Percentiles rank a stretch among this genome's conserved stretches.
These are phyloP conservation scores for Apiospora koreana DNA, from an alignment of 2,329 filamentous ascomycete genomes.

Conservation along the genomic window DNA sequence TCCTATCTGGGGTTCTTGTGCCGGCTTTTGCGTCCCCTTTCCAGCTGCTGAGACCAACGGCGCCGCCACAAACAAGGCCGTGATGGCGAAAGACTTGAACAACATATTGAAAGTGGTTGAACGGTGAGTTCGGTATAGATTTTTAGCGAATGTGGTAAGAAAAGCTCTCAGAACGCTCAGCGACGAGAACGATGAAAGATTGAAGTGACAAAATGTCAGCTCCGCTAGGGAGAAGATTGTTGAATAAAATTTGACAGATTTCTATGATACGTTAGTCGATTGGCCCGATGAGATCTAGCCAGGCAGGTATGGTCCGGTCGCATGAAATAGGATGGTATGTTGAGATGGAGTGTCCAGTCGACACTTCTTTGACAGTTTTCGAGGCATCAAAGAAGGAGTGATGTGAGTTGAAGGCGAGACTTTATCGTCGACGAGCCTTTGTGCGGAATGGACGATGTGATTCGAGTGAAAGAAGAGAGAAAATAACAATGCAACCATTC, in stretches of 20 bases:
- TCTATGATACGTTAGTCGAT: background rate
- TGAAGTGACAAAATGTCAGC: constrained; percentile 2
- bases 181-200: constrained; percentile 25
- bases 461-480: background rate
- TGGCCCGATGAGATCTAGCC: background rate
- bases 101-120: constrained; percentile 25
- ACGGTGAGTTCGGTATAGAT: constrained; percentile 11
- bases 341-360: background rate
- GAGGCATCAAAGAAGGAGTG: background rate
- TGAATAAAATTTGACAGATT: background rate
- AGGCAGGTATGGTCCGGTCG: background rate
- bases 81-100: constrained; percentile 25
- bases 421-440: background rate
- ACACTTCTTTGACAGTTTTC: background rate
- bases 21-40: constrained; percentile 34
- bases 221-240: constrained; percentile 7
- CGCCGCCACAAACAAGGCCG: constrained; percentile 28
- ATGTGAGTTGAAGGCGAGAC: background rate
- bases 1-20: constrained; percentile 36
- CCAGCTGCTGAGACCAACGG: constrained; percentile 21
- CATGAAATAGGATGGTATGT: background rate
- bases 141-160: constrained; percentile 18
- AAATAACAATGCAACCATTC: background rate
- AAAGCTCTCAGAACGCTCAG: constrained; percentile 29
- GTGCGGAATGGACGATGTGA: background rate